Evolutionary conservation across 306 rosid species (phyloP).

Genomic region (Quercus variabilis): DNA sequence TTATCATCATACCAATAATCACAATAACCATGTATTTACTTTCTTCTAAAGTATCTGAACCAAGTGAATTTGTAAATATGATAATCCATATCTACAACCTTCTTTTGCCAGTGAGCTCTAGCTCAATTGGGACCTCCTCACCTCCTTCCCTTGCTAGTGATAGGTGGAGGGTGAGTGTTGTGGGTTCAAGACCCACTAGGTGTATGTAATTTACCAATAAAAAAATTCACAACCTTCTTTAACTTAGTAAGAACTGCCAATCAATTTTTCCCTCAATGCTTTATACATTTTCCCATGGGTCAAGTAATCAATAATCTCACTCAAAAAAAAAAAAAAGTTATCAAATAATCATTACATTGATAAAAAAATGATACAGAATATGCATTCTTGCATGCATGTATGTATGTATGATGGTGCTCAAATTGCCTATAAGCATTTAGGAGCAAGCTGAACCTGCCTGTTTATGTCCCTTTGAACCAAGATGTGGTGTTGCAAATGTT

Average conservation of each 20-base stretch:
- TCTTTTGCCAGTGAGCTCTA: not conserved
- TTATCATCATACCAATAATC: not conserved
- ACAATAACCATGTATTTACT: not conserved
- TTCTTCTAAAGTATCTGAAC: not conserved
- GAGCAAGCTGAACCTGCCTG: slow-evolving; percentile 50
- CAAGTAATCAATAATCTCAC: too few relatives aligned
- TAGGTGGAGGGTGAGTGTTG: too few relatives aligned
- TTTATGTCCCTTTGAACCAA: slow-evolving; percentile 84
- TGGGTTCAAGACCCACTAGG: too few relatives aligned
- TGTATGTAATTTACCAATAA: too few relatives aligned
- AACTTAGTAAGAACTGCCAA: not conserved
- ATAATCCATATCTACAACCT: not conserved
- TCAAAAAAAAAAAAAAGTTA: not conserved
- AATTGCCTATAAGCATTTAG: not conserved
- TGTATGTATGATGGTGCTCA: not conserved
- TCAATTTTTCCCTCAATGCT: not conserved
- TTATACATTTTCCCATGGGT: not conserved
- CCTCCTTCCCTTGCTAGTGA: too few relatives aligned
- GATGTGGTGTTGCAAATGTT: slow-evolving; percentile 96
- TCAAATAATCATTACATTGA: not conserved
- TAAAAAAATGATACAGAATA: not conserved
- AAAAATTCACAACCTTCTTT: not conserved
- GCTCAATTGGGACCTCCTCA: too few relatives aligned
- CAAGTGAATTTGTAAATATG: not conserved
- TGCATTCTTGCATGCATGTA: not conserved